Conservation (phyloP, 768 basidiomycete species). For the Termitomyces sp. region DNA sequence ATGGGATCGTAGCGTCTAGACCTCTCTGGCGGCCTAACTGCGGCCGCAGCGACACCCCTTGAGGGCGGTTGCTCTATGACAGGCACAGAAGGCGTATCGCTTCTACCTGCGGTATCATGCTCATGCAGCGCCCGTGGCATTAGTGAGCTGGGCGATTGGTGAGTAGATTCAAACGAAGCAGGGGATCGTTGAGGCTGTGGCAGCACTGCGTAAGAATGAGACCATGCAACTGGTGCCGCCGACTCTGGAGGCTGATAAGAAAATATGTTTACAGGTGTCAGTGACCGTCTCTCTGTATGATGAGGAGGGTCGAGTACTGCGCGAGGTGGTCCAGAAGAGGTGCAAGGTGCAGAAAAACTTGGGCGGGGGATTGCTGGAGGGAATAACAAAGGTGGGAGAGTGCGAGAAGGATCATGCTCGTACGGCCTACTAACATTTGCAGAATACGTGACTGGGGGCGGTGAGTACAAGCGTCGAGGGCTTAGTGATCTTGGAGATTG, state of each 20-base stretch:
- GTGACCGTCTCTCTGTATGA: conserved; percentile 20
- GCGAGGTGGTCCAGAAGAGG: neutral
- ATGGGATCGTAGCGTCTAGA: conserved; percentile 49
- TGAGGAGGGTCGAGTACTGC: conserved; percentile 10
- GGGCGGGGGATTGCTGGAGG: conserved; percentile 11
- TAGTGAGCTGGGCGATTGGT: conserved; percentile 32
- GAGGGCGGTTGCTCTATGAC: conserved; percentile 3
- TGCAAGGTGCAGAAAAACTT: conserved; percentile 3
- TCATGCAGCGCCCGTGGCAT: conserved; percentile 30
- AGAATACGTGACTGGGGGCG: conserved; percentile 17
- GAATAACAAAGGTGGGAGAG: conserved; percentile 29
- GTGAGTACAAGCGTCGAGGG: conserved; percentile 20
- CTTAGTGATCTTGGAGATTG: conserved; percentile 14
- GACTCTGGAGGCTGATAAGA: conserved; percentile 29
- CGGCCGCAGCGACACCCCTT: neutral
- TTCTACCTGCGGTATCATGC: conserved; percentile 23
- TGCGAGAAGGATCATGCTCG: conserved; percentile 26
- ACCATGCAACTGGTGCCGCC: conserved; percentile 25
- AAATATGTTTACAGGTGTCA: conserved; percentile 30
- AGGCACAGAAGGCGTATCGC: conserved; percentile 21
- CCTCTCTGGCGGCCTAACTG: conserved; percentile 24
- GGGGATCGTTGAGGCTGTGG: conserved; percentile 65
- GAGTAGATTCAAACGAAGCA: conserved; percentile 30
- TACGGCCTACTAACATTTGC: conserved; percentile 16
- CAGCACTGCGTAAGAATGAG: conserved; percentile 55